phyloP scores from a whole-genome alignment of 1,284 basidiomycete genomes.

The Polyporus tsugae region DNA sequence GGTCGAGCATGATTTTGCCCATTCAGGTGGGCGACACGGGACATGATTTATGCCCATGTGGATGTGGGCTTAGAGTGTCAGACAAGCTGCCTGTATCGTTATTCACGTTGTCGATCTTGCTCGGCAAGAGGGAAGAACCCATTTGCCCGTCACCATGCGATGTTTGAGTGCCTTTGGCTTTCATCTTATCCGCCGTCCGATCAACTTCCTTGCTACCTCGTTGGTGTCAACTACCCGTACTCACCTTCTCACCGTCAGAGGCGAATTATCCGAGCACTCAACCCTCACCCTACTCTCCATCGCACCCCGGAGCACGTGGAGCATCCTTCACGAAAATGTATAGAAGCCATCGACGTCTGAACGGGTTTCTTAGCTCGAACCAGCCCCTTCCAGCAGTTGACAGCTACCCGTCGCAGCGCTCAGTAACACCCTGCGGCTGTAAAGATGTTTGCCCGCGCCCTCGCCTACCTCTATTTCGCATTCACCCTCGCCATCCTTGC shows the following conservation, averaged over 20 bases:
- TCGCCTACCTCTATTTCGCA: constrained; percentile 30
- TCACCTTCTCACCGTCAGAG: neutral
- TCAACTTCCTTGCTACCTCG: neutral
- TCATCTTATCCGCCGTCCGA: neutral
- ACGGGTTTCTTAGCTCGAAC: constrained; percentile 14
- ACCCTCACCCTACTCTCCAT: neutral
- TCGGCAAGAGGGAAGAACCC: no score
- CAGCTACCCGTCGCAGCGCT: constrained; percentile 23
- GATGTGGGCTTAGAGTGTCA: no score
- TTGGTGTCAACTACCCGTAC: neutral
- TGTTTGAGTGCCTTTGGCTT: neutral
- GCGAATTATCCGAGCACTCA: neutral
- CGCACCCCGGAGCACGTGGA: neutral
- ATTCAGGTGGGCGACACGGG: no score
- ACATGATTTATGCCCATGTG: no score
- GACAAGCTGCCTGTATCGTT: no score
- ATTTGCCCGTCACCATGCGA: no score
- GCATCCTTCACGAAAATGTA: neutral
- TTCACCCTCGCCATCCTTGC: constrained; percentile 38
- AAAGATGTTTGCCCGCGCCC: constrained; percentile 34
- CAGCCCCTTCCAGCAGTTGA: constrained; percentile 25
- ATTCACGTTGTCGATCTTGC: no score
- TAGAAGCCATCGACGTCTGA: neutral
- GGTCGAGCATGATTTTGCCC: no score
- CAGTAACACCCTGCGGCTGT: neutral